Evolutionary conservation across 306 rosid species (phyloP).

Genomic region (Gillenia trifoliata): DNA sequence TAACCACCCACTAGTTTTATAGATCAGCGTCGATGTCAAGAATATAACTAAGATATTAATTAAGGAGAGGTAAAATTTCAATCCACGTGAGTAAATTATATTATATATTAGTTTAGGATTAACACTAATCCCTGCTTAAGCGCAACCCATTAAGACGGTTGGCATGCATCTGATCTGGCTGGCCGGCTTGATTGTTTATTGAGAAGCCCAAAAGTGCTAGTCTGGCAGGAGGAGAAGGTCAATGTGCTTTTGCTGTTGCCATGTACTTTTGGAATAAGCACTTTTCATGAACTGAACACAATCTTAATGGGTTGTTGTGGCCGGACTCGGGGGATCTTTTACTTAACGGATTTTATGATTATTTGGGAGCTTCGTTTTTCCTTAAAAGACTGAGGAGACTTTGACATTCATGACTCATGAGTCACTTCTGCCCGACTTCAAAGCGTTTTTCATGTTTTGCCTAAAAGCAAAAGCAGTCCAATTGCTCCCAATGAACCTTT

Average conservation of each 20-base stretch:
- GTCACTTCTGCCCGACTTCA: neutral
- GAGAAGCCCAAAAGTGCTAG: neutral
- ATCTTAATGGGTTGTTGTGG: neutral
- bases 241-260: neutral
- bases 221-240: neutral
- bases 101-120: neutral
- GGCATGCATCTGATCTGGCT: neutral
- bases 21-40: neutral
- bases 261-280: neutral
- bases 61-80: neutral
- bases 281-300: neutral
- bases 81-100: neutral
- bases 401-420: neutral
- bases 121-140: neutral
- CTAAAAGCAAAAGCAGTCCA: neutral
- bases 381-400: neutral
- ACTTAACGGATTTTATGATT: neutral
- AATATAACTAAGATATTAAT: neutral
- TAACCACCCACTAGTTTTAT: too few species aligned
- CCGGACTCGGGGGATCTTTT: neutral
- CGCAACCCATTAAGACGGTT: neutral
- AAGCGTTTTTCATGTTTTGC: neutral
- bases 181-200: slow-evolving; percentile 1
- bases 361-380: neutral
- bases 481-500: too few species aligned